Evolutionary conservation across 148 eudicot species (phyloP), one percentile per base, ranked within the genome.

Genomic region (Rhododendron ovatum): DNA sequence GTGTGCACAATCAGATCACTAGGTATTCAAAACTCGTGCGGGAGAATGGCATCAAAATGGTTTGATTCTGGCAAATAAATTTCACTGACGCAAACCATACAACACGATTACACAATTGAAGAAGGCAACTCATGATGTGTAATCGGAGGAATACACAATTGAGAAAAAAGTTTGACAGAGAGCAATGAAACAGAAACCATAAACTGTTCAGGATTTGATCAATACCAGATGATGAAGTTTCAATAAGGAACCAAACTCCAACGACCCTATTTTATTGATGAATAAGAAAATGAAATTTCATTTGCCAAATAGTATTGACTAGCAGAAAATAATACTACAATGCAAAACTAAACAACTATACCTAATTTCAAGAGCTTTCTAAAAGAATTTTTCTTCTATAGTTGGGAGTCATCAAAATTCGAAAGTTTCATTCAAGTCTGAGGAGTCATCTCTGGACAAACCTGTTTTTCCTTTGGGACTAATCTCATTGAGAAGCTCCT

Each of bases 401-500:
- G 57, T 37, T 26, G 26, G 33, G 7, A 4, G 18, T 45, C 37
- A 14, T 83, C 85, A n/a, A 45, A 41, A 41, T 41, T 41, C 7
- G 45, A 41, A 20, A 84, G 61, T 20, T 71, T 51, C 57, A 39
- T 48, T 35, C 18, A 51, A 41, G 39, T 57, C 78, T n/a, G 82
- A 82, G 33, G 76, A 55, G 9, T 78, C 59, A 35, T 88, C 10
- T 53, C 63, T 51, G 69, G 78, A 47, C 75, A 82, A 33, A 20
- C 55, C 74, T 59, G 39, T 55, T 57, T 67, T 82, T 13, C 47
- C 79, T 83, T 35, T 79, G 79, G 63, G 50, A 65, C 81, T 73
- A 71, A 83, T 78, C 78, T 53, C 48, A 39, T 37, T 75, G 11
- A 75, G 59, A 15, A 86, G 78, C 65, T 84, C 88, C 69, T 81